Conservation (phyloP, 2,329 filamentous ascomycete genomes). For the Cladosporium phlei region DNA sequence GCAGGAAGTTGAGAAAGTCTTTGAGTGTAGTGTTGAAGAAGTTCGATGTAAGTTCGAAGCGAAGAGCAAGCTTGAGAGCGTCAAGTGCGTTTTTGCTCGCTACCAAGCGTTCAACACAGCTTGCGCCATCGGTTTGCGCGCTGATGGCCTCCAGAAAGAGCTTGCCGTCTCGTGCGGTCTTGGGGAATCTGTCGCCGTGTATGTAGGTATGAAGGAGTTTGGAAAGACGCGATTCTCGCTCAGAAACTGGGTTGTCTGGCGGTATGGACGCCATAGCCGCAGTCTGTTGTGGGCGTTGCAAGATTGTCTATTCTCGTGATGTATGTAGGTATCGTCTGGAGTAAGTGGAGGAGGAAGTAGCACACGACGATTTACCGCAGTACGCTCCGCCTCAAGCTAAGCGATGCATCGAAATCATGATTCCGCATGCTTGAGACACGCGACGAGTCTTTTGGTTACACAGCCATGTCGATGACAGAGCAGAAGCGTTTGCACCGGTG, state of each 20-base stretch:
- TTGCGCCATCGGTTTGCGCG: conserved; percentile 37
- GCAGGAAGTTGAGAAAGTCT: conserved; percentile 35
- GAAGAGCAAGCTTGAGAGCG: conserved; percentile 39
- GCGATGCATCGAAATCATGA: too few relatives aligned
- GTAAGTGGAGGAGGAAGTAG: too few relatives aligned
- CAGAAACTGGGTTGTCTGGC: background rate
- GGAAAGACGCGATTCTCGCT: background rate
- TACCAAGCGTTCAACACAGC: conserved; percentile 40
- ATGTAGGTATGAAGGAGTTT: conserved; percentile 38
- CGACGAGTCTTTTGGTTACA: too few relatives aligned
- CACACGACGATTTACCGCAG: too few relatives aligned
- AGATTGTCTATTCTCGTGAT: too few relatives aligned
- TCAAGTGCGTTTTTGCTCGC: conserved; percentile 31
- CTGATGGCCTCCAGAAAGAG: conserved; percentile 49
- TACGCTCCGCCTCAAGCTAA: too few relatives aligned
- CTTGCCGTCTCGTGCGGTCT: conserved; percentile 37
- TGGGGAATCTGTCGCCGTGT: conserved; percentile 36
- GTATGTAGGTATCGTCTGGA: too few relatives aligned
- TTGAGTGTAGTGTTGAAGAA: conserved; percentile 43
- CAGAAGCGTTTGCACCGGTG: too few relatives aligned
- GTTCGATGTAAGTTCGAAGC: conserved; percentile 38
- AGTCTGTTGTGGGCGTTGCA: too few relatives aligned
- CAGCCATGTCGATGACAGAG: too few relatives aligned
- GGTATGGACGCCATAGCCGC: too few relatives aligned
- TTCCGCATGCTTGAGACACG: too few relatives aligned